Evolutionary conservation across 129 eudicot genomes (phyloP).

Genomic region (Sambucus nigra): DNA sequence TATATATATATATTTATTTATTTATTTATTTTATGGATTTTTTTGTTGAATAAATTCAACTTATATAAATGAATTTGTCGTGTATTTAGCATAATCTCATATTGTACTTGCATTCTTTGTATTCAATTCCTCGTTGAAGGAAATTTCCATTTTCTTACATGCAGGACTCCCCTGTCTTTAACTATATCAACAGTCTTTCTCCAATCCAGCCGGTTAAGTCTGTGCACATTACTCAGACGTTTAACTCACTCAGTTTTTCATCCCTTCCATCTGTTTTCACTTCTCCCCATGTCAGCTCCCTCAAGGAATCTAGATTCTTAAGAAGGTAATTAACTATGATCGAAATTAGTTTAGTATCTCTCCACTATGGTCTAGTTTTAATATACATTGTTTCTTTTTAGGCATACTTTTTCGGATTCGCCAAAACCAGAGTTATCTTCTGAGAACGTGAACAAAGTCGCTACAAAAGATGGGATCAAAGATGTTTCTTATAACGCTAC

Average conservation of each 20-base stretch:
- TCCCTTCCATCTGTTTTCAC: slow-evolving; percentile 72
- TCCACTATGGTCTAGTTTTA: not conserved
- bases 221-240: slow-evolving; percentile 54
- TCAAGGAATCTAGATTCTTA: slow-evolving; percentile 48
- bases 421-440: slow-evolving; percentile 62
- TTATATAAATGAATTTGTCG: not conserved
- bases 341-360: not conserved
- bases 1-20: not conserved
- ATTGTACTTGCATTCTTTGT: not conserved
- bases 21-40: not conserved
- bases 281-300: slow-evolving; percentile 63
- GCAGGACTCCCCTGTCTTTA: slow-evolving; percentile 96
- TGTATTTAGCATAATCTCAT: not conserved
- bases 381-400: slow-evolving; percentile 13
- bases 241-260: slow-evolving; percentile 55
- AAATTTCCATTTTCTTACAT: slow-evolving; percentile 7
- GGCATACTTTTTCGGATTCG: slow-evolving; percentile 60
- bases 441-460: slow-evolving; percentile 32
- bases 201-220: slow-evolving; percentile 77
- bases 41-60: not conserved
- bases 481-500: slow-evolving; percentile 19
- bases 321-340: slow-evolving; percentile 39
- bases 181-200: slow-evolving; percentile 82
- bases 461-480: slow-evolving; percentile 16
- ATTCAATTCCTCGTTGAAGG: slow-evolving; percentile 5